Conservation (phyloP, 2,329 filamentous ascomycete species). For the Colletotrichum tropicicola region DNA sequence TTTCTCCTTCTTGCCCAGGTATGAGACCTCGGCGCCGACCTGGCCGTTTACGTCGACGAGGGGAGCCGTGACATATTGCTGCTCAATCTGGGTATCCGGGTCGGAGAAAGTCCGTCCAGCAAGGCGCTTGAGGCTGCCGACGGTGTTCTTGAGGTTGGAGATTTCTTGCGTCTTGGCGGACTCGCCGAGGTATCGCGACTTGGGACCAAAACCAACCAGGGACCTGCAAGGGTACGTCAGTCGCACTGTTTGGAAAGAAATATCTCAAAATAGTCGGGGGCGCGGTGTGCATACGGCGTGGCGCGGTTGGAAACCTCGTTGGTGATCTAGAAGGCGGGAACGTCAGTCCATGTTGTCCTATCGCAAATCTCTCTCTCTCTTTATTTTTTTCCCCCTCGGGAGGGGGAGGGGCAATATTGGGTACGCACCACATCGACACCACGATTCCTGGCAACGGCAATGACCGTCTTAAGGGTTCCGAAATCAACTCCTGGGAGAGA, state of each 20-base stretch:
- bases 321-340: conserved; percentile 74
- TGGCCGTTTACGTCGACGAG: conserved; percentile 93
- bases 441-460: conserved; percentile 97
- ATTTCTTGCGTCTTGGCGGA: conserved; percentile 98
- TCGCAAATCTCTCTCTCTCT: background rate
- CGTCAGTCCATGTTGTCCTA: conserved; percentile 24
- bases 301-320: conserved; percentile 99
- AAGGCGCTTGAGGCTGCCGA: conserved; percentile 90
- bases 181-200: conserved; percentile 93
- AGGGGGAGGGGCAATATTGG: conserved; percentile 31
- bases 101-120: conserved; percentile 87
- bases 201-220: conserved; percentile 93
- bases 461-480: conserved; percentile 95
- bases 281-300: conserved; percentile 89
- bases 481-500: conserved; percentile 79
- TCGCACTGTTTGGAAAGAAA: too few species aligned
- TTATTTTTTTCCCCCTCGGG: background rate
- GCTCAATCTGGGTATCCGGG: conserved; percentile 92
- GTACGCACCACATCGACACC: conserved; percentile 96
- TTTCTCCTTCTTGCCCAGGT: conserved; percentile 92
- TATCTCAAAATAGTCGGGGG: too few species aligned
- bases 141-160: conserved; percentile 99
- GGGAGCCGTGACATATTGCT: conserved; percentile 86
- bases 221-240: conserved; percentile 64
- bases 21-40: conserved; percentile 92